phyloP scores from a whole-genome alignment of 1,284 basidiomycete genomes.

The Cystobasidiaceae sp. region DNA sequence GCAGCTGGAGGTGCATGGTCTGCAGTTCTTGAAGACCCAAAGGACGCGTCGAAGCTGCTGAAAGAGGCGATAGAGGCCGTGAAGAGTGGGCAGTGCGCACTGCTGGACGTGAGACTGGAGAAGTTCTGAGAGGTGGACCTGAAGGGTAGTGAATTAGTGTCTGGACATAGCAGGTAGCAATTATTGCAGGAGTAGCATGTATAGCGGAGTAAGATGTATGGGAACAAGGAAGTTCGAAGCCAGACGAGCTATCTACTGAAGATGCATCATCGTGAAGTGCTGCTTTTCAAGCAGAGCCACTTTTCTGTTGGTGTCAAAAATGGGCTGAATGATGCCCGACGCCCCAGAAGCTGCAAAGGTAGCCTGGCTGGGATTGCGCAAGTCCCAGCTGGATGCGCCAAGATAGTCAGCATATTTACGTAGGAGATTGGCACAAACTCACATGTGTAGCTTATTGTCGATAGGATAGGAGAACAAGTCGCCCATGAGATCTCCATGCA shows the following conservation, averaged over 20 bases:
- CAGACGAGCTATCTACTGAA: neutral
- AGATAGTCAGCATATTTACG: neutral
- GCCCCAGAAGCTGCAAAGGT: neutral
- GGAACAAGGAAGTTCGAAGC: neutral
- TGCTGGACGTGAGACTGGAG: slow-evolving; percentile 52
- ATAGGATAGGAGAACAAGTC: slow-evolving; percentile 19
- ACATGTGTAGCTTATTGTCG: slow-evolving; percentile 13
- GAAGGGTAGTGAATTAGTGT: neutral
- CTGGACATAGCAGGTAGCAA: neutral
- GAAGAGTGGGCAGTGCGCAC: slow-evolving; percentile 59
- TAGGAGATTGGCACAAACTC: neutral
- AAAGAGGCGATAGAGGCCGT: slow-evolving; percentile 56
- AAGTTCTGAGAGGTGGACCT: slow-evolving; percentile 28
- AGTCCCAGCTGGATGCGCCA: slow-evolving; percentile 10
- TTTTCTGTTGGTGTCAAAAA: slow-evolving; percentile 6
- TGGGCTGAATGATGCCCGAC: slow-evolving; percentile 12
- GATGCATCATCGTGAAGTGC: slow-evolving; percentile 11
- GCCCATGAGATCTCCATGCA: slow-evolving; percentile 6
- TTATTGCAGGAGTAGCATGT: neutral
- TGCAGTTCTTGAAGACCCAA: slow-evolving; percentile 48
- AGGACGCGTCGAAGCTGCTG: slow-evolving; percentile 50
- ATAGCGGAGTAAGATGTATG: neutral
- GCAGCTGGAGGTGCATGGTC: slow-evolving; percentile 63
- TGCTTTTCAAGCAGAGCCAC: slow-evolving; percentile 24
- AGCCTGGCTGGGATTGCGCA: slow-evolving; percentile 3